A percentile compares a stretch with the other conserved stretches of the same genome.
phyloP scores from a whole-genome alignment of 2,329 filamentous ascomycete genomes.

The Alternaria panax region DNA sequence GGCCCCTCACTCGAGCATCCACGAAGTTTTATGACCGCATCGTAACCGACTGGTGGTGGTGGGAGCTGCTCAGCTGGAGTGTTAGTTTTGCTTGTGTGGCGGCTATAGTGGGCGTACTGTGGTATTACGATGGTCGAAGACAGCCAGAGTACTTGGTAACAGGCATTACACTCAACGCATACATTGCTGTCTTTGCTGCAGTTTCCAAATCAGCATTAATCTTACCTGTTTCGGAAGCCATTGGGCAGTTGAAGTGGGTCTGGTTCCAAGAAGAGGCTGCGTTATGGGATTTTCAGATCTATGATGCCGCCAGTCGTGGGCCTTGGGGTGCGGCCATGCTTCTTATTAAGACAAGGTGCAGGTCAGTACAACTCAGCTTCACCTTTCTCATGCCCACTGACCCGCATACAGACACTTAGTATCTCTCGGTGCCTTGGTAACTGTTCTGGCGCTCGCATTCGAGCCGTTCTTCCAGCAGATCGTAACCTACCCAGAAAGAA shows the following conservation, averaged over 20 bases:
- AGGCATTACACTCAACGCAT: constrained; percentile 28
- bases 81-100: constrained; percentile 17
- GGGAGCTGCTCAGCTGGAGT: constrained; percentile 26
- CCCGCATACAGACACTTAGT: constrained; percentile 7
- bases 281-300: constrained; percentile 23
- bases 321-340: constrained; percentile 31
- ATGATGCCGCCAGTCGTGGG: constrained; percentile 27
- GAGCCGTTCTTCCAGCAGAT: constrained; percentile 32
- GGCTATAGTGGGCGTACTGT: constrained; percentile 25
- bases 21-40: constrained; percentile 24
- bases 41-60: constrained; percentile 31
- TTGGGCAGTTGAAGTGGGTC: constrained; percentile 36
- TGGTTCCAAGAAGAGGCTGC: constrained; percentile 23
- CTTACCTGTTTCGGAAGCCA: constrained; percentile 27
- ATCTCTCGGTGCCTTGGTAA: constrained; percentile 21
- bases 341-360: constrained; percentile 20
- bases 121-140: constrained; percentile 21
- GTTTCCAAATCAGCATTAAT: constrained; percentile 30
- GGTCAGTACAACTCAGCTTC: constrained; percentile 10
- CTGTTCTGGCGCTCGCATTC: constrained; percentile 23
- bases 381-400: not conserved
- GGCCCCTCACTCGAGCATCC: constrained; percentile 15
- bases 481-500: constrained; percentile 14
- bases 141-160: constrained; percentile 20
- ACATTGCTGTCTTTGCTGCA: constrained; percentile 26